Evolutionary conservation across 2,329 filamentous ascomycete genomes (phyloP).

Genomic region (Pseudogymnoascus sp.): DNA sequence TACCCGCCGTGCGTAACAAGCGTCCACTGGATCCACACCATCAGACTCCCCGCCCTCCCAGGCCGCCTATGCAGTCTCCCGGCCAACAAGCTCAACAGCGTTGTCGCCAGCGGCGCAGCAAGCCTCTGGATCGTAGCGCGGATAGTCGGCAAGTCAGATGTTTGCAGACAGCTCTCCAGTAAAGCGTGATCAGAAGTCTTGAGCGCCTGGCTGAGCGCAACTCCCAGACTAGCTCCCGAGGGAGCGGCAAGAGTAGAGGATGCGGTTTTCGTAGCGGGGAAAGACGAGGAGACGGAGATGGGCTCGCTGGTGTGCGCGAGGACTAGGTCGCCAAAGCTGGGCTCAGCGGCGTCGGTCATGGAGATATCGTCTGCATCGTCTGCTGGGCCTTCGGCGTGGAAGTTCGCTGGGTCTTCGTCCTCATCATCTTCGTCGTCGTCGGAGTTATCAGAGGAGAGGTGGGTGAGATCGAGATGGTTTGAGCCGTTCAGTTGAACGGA

Average conservation of each 20-base stretch:
- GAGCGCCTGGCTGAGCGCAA: conserved; percentile 87
- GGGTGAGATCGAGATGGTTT: conserved; percentile 39
- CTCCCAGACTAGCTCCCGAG: conserved; percentile 73
- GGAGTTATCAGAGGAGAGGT: conserved; percentile 44
- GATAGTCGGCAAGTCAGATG: conserved; percentile 66
- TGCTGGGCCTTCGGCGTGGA: conserved; percentile 14
- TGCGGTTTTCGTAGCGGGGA: conserved; percentile 30
- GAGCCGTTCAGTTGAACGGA: conserved; percentile 21
- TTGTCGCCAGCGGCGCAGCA: conserved; percentile 72
- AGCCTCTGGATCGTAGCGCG: conserved; percentile 84
- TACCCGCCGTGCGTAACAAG: conserved; percentile 87
- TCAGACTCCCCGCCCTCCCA: conserved; percentile 79
- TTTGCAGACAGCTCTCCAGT: conserved; percentile 85
- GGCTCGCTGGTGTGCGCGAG: conserved; percentile 59
- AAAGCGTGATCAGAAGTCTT: conserved; percentile 84
- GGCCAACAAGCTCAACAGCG: conserved; percentile 73
- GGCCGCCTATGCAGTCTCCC: conserved; percentile 80
- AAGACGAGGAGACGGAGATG: conserved; percentile 64
- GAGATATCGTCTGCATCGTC: conserved; percentile 36
- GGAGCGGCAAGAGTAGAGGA: conserved; percentile 32
- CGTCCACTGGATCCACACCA: conserved; percentile 95
- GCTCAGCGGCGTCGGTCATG: conserved; percentile 32
- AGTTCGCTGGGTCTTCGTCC: conserved; percentile 35
- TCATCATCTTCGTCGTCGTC: conserved; percentile 39
- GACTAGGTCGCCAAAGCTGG: conserved; percentile 82